A percentile compares a stretch with the other conserved stretches of the same genome.
Evolutionary conservation across 2,329 filamentous ascomycete species (phyloP).

Genomic region (Curvularia sp.): DNA sequence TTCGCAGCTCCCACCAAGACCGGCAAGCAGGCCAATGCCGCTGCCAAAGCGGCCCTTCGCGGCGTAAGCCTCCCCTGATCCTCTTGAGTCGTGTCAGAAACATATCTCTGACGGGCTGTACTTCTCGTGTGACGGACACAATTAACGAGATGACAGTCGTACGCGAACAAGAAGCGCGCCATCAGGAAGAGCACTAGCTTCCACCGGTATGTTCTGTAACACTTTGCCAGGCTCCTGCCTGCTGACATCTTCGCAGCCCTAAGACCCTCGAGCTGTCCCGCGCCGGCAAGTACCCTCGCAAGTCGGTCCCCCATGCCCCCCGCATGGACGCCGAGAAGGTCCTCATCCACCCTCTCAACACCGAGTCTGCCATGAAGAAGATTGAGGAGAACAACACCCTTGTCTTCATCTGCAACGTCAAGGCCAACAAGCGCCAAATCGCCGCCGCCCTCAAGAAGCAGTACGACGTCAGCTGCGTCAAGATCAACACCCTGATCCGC

Average conservation of each 20-base stretch:
- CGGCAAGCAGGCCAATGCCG: constrained; percentile 79
- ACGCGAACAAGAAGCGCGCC: constrained; percentile 89
- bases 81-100: constrained; percentile 58
- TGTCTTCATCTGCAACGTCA: constrained; percentile 92
- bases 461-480: constrained; percentile 96
- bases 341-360: constrained; percentile 97
- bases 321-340: constrained; percentile 98
- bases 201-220: constrained; percentile 66
- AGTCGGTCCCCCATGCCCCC: constrained; percentile 86
- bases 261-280: constrained; percentile 94
- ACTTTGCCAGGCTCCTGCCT: background rate
- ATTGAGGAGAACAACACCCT: constrained; percentile 99
- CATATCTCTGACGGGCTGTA: constrained; percentile 61
- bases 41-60: constrained; percentile 94
- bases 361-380: constrained; percentile 99
- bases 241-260: constrained; percentile 56
- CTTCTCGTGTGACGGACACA: constrained; percentile 49
- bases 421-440: constrained; percentile 99
- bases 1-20: constrained; percentile 65
- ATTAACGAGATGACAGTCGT: constrained; percentile 61
- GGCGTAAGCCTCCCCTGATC: constrained; percentile 71
- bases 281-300: constrained; percentile 94
- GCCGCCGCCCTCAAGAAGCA: constrained; percentile 98
- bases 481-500: constrained; percentile 99
- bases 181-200: constrained; percentile 90